These are phyloP conservation scores for Neurospora sp. DNA, from an alignment of 495 filamentous ascomycete species.

Conservation along the genomic window DNA sequence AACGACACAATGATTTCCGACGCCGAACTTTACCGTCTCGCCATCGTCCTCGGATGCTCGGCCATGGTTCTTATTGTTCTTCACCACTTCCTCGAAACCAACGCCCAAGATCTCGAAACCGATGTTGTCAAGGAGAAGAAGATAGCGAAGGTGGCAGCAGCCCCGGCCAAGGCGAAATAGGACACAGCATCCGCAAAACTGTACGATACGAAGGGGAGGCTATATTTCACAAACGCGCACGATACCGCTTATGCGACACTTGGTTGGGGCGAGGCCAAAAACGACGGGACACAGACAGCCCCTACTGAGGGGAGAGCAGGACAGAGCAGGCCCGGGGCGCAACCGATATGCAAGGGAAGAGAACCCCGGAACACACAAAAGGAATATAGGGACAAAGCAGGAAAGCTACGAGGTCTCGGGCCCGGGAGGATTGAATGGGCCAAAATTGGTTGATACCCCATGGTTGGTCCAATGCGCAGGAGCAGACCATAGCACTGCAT, in stretches of 20 bases:
- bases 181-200: not conserved
- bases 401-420: not conserved
- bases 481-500: not conserved
- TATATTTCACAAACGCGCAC: not conserved
- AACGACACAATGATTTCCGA: slow-evolving; percentile 71
- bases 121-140: slow-evolving; percentile 51
- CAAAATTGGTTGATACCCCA: not conserved
- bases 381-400: not conserved
- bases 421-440: not conserved
- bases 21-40: slow-evolving; percentile 72
- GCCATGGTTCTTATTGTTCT: slow-evolving; percentile 91
- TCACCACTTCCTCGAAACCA: slow-evolving; percentile 97
- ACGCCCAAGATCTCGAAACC: slow-evolving; percentile 50
- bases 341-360: not conserved
- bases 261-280: not conserved
- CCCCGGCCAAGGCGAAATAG: slow-evolving; percentile 17
- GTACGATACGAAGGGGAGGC: slow-evolving; percentile 7
- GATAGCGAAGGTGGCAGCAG: slow-evolving; percentile 43
- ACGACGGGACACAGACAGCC: not conserved
- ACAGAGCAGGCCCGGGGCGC: not conserved
- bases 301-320: not conserved
- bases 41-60: slow-evolving; percentile 83
- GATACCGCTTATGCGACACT: not conserved
- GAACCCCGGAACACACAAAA: not conserved
- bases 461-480: not conserved